Evolutionary conservation across 1,284 basidiomycete genomes (phyloP), one percentile per base, ranked within the genome.

Genomic region (Sanghuangporus sanghuang): DNA sequence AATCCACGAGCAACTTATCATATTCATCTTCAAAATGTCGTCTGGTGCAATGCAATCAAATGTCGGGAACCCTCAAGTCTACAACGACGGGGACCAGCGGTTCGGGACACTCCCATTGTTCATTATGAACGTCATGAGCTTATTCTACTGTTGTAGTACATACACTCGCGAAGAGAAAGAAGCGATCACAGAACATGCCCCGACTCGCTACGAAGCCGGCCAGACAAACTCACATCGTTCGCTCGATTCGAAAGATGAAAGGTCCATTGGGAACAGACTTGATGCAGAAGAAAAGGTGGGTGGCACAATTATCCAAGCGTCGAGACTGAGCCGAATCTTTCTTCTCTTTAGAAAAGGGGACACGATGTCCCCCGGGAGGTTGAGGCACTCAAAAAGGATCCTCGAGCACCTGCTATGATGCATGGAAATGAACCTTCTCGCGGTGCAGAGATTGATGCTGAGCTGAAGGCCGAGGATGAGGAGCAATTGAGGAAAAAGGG

Each of bases 401-500:
- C 81, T 12, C 69, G 78, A 44, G 75, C 72, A 54, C 79, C 79
- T 11, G 81, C 81, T 1, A 72, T 69, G 6, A 70, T 73, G 27
- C 81, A 87, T 65, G 84, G 85, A 1, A 83, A 88, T 71, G 76
- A 86, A 68, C 86, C 87, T 0, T 82, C 81, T 0, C 75, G 78
- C 46, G 86, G 86, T 1, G 86, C 85, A 4, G 75, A 82, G 73
- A 80, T 86, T 50, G 87, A 89, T 69, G 81, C 81, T 14, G 75
- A 85, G 70, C 74, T 89, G 55, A 76, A 83, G 73, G 67, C 66
- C 2, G 81, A 83, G 63, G 83, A 86, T 40, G 76, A 80, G 66
- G 79, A 79, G 66, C 67, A 74, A 58, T 68, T 86, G 61, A 74
- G 69, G 70, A 74, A 75, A 67, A 87, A 85, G 73, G 77, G 77